Base-by-base conservation (phyloP, 768 basidiomycete species). In the Mycena leptocephala region DNA sequence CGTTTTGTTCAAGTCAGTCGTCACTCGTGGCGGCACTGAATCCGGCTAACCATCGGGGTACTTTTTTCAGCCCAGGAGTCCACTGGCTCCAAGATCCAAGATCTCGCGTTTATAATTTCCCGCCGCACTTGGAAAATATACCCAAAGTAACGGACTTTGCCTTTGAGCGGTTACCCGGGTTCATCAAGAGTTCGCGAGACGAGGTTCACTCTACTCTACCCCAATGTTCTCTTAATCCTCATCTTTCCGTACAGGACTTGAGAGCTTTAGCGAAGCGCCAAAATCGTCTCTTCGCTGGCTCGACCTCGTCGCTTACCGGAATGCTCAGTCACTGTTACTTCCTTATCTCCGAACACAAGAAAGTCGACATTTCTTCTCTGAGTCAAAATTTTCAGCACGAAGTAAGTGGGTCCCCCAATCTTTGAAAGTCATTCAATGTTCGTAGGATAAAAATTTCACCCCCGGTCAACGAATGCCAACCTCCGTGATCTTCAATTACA, bases 321-420 rank as follows among this genome's bases (percentile, higher is more conserved):
- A 92, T 97, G 80, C 88, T 98, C 53, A 89, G 92, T 55, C 97
- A 99, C 61, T 92, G 98, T 22, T 99, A 98, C 82, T 96, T 96
- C 81, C 88, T 97, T 22, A 87, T 98, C 6, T 97, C 96, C 28
- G 91, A 90, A 24, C 90, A 93, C 77, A 94, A 92, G 79, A 83
- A 85, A 0, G 89, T 96, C 30, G 92, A 97, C 81, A 89, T 90
- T 3, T 85, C 87, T 8, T 86, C 85, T 28, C 83, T 98, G 55
- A 95, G 94, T 79, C 83, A 84, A 18, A 87, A 86, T 2, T 98
- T 96, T 81, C 79, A 81, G 3, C 80, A 84, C 20, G 90, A 93
- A 85, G 96, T 95, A 58, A 69, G 90, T 85, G 11, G 59, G 22
- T 37, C 13, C n/a, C 9, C 22, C 39, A 20, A 48, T 59, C 69